phyloP scores from a whole-genome alignment of 345 rosid species.

The Pistacia integerrima region DNA sequence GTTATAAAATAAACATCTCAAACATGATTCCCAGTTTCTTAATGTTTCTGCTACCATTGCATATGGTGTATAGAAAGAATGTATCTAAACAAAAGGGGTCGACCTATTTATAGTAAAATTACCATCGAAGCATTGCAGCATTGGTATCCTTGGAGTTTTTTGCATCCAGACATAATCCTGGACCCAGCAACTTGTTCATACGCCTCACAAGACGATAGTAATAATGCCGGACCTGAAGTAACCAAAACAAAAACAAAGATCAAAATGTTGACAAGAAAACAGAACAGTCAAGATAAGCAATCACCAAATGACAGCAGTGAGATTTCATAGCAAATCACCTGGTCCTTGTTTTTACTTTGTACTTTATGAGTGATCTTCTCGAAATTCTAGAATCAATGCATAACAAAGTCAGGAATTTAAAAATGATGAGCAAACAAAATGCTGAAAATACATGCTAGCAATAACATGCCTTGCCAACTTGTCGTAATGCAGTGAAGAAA shows the following conservation, averaged over 20 bases:
- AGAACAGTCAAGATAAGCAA: slow-evolving; percentile 14
- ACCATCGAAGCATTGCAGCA: slow-evolving; percentile 99
- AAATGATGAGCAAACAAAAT: not conserved
- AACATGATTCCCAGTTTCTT: slow-evolving; percentile 2
- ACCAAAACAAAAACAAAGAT: slow-evolving; percentile 13
- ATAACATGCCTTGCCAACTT: slow-evolving; percentile 89
- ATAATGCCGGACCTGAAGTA: slow-evolving; percentile 93
- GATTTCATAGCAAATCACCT: slow-evolving; percentile 51
- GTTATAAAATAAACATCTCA: slow-evolving; percentile 6
- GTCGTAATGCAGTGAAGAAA: slow-evolving; percentile 96
- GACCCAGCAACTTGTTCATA: slow-evolving; percentile 97
- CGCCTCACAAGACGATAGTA: slow-evolving; percentile 97
- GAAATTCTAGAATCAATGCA: slow-evolving; percentile 66
- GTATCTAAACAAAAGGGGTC: not conserved
- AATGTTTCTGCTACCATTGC: not conserved
- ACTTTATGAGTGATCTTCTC: slow-evolving; percentile 96
- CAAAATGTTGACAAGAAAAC: slow-evolving; percentile 10
- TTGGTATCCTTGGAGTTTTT: slow-evolving; percentile 98
- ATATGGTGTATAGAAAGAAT: not conserved
- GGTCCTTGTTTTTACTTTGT: slow-evolving; percentile 98
- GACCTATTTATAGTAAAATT: slow-evolving; percentile 21
- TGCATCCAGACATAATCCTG: slow-evolving; percentile 88
- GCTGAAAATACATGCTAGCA: slow-evolving; percentile 11
- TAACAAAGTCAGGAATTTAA: slow-evolving; percentile 17
- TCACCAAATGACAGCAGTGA: slow-evolving; percentile 2